phyloP scores from a whole-genome alignment of 768 basidiomycete species.

The Hypsizygus marmoreus region DNA sequence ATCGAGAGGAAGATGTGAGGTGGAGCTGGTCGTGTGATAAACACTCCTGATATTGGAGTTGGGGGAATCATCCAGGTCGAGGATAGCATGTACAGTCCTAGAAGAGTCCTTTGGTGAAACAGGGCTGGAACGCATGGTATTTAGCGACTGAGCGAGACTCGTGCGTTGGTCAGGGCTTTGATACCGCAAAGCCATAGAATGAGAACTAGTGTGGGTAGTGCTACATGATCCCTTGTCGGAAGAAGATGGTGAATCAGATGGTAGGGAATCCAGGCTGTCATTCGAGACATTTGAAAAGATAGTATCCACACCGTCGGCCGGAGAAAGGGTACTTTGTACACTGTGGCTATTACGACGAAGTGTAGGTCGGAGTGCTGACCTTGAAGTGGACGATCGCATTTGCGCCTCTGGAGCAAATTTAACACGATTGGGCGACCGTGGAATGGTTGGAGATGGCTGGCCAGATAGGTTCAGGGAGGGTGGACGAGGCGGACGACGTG shows the following conservation, averaged over 20 bases:
- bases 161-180: too few relatives aligned
- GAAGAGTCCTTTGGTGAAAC: constrained; percentile 2
- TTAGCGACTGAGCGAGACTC: too few relatives aligned
- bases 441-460: constrained; percentile 6
- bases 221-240: neutral
- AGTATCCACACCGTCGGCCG: neutral
- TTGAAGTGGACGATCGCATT: constrained; percentile 1
- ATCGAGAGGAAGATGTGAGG: constrained; percentile 26
- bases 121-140: neutral
- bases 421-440: constrained; percentile 21
- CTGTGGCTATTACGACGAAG: neutral
- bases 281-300: neutral
- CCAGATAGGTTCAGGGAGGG: constrained; percentile 27
- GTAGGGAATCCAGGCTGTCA: neutral
- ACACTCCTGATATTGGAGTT: constrained; percentile 19
- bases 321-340: neutral
- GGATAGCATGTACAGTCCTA: constrained; percentile 20
- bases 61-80: constrained; percentile 20
- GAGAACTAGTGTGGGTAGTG: too few relatives aligned
- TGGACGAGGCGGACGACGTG: constrained; percentile 30
- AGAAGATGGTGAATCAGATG: neutral
- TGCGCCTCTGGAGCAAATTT: constrained; percentile 19
- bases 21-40: constrained; percentile 23
- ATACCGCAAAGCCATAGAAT: too few relatives aligned
- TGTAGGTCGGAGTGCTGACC: constrained; percentile 6